phyloP scores from a whole-genome alignment of 495 filamentous ascomycete genomes.

The Penicillium steckii region DNA sequence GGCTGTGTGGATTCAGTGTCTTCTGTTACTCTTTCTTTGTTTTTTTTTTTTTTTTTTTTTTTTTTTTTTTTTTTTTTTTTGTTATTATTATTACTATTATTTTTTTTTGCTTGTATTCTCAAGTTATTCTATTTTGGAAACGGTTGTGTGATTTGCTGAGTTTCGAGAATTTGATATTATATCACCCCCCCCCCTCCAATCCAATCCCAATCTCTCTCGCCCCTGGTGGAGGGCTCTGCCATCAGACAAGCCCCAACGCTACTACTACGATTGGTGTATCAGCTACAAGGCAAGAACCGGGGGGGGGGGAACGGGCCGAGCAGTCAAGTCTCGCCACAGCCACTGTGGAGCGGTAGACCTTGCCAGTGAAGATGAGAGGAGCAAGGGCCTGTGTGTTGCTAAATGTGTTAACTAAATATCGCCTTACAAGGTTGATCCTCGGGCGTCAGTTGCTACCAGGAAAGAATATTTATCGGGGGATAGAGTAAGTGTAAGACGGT shows the following conservation, averaged over 20 bases:
- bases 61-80: conserved; percentile 3
- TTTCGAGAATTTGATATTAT: not conserved
- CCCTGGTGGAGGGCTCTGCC: too few relatives aligned
- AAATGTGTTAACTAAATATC: not conserved
- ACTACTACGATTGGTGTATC: conserved; percentile 15
- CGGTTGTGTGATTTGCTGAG: not conserved
- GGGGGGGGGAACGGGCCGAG: conserved; percentile 32
- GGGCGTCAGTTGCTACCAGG: not conserved
- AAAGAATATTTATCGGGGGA: not conserved
- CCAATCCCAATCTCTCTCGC: too few relatives aligned
- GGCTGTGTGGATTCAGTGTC: conserved; percentile 1
- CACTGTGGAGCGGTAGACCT: not conserved
- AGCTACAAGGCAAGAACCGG: conserved; percentile 19
- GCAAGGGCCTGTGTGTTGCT: not conserved
- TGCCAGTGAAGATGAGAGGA: not conserved
- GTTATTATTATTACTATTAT: too few relatives aligned
- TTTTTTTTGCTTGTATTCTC: too few relatives aligned
- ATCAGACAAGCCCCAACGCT: not conserved
- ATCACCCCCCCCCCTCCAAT: too few relatives aligned
- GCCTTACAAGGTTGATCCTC: not conserved
- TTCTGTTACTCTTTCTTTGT: not conserved
- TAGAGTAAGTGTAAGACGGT: conserved; percentile 3
- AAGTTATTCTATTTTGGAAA: not conserved
- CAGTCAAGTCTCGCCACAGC: conserved; percentile 19
- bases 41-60: not conserved